Evolutionary conservation across 257 asterid genomes (phyloP), one percentile per base, ranked within the genome.

Genomic region (Capsicum baccatum): DNA sequence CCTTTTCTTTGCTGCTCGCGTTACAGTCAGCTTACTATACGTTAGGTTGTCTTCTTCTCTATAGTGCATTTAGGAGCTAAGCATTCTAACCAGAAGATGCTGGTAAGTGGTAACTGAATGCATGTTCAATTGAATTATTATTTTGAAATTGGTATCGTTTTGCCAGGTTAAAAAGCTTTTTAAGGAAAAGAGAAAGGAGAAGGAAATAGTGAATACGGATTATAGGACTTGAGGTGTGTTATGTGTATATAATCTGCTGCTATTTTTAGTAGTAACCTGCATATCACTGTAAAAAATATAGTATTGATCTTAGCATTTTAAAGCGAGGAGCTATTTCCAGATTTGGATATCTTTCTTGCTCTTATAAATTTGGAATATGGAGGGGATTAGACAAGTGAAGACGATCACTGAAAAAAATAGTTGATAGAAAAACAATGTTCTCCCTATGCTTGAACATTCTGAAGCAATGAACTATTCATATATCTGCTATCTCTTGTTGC

Each of bases 391-490:
- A 58, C 21, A 15, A 21, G 63, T 58, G 6, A 16, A 59, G 17
- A 59, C 7, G 33, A 59, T 59, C 4, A 59, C 26, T 59, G 9
- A 7, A 17, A 59, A 59, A 59, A 16, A 17, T 59, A 59, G 26
- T 59, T 59, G 26, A 17, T 59, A 59, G 33, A 10, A 69, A 42
- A 69, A 42, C 79, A 39, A 69, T 42, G 33, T 69, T 69, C 35
- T 39, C 55, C 8, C 55, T 69, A 2, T 69, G 79, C 56, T 42
- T 69, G 55, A 42, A 69, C 79, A 16, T n/a, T 69, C 4, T 16
- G 56, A 42, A 69, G 55, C 79, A 69, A 42, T 69, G 79, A 68
- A 69, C 79, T 59, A 16, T 58, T 58, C 64, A 16, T 7, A 59
- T 2, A 59, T 59, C 64, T 17, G 11, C 64, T 59, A 59, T 59